Percentiles rank a stretch among this genome's conserved stretches.
phyloP scores from a whole-genome alignment of 805 yeast genomes.

The Lachancea kluyveri region DNA sequence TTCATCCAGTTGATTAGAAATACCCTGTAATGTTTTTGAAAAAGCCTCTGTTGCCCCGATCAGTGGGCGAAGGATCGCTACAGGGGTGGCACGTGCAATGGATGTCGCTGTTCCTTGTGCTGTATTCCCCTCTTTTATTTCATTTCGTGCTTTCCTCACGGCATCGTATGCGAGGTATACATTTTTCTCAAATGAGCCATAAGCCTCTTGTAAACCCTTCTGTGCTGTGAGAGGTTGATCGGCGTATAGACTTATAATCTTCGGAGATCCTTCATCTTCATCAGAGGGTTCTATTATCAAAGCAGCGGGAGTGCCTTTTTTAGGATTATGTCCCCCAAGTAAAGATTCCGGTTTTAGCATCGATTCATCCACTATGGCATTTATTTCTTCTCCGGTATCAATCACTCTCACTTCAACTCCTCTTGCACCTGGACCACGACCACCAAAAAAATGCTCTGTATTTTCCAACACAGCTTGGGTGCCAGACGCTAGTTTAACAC shows the following conservation, averaged over 20 bases:
- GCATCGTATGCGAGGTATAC: constrained; percentile 60
- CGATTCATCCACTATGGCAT: constrained; percentile 23
- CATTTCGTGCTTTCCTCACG: constrained; percentile 50
- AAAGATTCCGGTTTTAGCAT: constrained; percentile 23
- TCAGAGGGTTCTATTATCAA: constrained; percentile 21
- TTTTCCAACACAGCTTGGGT: constrained; percentile 76
- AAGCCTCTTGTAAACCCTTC: constrained; percentile 74
- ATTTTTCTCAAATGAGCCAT: constrained; percentile 62
- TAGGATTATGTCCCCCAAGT: constrained; percentile 30
- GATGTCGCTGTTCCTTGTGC: constrained; percentile 64
- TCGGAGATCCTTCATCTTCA: constrained; percentile 21
- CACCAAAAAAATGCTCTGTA: constrained; percentile 75
- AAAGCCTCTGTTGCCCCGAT: constrained; percentile 92
- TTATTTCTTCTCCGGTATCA: constrained; percentile 14
- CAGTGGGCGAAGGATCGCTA: constrained; percentile 73
- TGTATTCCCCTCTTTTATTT: constrained; percentile 51
- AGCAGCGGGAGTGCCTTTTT: constrained; percentile 27
- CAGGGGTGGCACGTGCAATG: constrained; percentile 71
- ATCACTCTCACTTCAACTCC: constrained; percentile 8
- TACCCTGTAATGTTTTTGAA: constrained; percentile 74
- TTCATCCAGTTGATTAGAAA: constrained; percentile 75
- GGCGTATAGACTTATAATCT: constrained; percentile 65
- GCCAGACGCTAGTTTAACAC: constrained; percentile 82
- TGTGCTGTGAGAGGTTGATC: constrained; percentile 70
- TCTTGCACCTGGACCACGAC: constrained; percentile 55